A percentile compares a stretch with the other conserved stretches of the same genome.
Conservation (phyloP, 1,284 basidiomycete species). For the Termitomyces sp. region DNA sequence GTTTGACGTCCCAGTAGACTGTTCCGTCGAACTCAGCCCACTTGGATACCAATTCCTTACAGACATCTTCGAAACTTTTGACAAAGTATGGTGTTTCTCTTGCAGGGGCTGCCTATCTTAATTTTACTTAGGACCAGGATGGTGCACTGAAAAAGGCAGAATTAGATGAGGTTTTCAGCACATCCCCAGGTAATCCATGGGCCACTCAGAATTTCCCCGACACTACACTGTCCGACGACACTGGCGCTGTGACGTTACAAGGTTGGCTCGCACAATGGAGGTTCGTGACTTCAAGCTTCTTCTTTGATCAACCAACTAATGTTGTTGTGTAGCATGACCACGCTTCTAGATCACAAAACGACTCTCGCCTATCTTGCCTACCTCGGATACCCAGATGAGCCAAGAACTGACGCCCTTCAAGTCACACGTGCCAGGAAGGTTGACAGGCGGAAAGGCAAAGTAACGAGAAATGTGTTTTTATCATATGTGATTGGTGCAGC, state of each 20-base stretch:
- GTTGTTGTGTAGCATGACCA: conserved; percentile 77
- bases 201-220: conserved; percentile 80
- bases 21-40: conserved; percentile 91
- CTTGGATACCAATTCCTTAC: conserved; percentile 96
- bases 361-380: conserved; percentile 97
- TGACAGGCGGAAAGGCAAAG: conserved; percentile 84
- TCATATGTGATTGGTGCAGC: conserved; percentile 94
- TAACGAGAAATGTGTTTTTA: conserved; percentile 84
- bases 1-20: conserved; percentile 90
- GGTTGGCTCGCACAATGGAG: conserved; percentile 99
- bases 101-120: neutral
- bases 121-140: conserved; percentile 74
- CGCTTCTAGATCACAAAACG: conserved; percentile 85
- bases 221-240: conserved; percentile 86
- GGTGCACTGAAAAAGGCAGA: conserved; percentile 87
- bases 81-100: conserved; percentile 59
- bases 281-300: conserved; percentile 34
- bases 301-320: neutral
- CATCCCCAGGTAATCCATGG: conserved; percentile 95
- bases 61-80: conserved; percentile 94
- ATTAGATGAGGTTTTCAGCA: conserved; percentile 85
- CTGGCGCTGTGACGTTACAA: conserved; percentile 89
- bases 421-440: conserved; percentile 79
- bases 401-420: conserved; percentile 75
- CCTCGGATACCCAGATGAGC: conserved; percentile 75